Evolutionary conservation across 257 asterid species (phyloP), one percentile per base, ranked within the genome.

Genomic region (Haberlea rhodopensis): DNA sequence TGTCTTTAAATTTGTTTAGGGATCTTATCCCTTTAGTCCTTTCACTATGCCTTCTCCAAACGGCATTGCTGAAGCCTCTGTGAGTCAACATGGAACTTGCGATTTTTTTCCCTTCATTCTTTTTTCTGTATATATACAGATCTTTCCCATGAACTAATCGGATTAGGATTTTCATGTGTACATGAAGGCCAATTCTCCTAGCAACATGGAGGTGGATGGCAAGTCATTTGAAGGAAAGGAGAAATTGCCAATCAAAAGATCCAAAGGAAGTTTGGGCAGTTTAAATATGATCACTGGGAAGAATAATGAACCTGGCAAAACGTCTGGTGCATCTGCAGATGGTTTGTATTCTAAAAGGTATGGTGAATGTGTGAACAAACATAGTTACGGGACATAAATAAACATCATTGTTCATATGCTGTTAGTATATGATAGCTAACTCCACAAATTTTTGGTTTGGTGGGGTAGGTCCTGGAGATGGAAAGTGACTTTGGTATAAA

Each of bases 161-260:
- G 55, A 31, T 5, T 13, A 10, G 21, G 3, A 31, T 31, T 37
- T 21, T 31, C 56, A 51, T 49, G 74, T 51, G 20, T 65, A 58
- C 22, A 25, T 77, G 54, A 63, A 91, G 99, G 86, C 78, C 55
- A 88, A 73, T 66, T 75, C 82, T 64, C 75, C 87, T 8, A 79
- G 87, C 69, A 86, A 80, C 67, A 53, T 72, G 48, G 97, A 88
- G 78, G 84, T 73, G 69, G 89, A 87, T 73, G 95, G 85, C 60
- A 94, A 85, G 85, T 71, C 87, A 52, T 60, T 95, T 65, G 95
- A 88, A 60, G 88, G 78, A 63, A 87, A 94, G 79, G 95, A 83
- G 73, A 94, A 94, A 71, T 73, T 94, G 58, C 96, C 99, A 29
- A 79, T 94, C 73, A 94, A 90, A 85, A 84, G 96, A 77, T 94